Base-by-base conservation (phyloP, 345 rosid species). In the Rhizophora mangle region DNA sequence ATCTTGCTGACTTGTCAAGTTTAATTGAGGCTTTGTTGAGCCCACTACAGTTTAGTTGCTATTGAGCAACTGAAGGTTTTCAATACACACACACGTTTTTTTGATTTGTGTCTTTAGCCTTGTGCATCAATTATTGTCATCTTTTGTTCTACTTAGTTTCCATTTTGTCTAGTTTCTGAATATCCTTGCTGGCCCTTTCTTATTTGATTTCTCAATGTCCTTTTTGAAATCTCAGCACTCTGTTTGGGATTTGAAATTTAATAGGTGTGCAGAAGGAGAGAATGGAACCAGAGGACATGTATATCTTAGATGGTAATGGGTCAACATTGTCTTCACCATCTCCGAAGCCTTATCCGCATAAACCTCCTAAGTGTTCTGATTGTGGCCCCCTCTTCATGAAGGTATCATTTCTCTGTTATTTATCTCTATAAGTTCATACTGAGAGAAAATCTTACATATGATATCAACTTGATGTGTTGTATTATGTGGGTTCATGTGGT, bases 261-360 rank as follows among this genome's bases (percentile, higher is more conserved):
- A 3, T 72, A 94, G 97, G 98, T 61, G 99, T 95, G 67, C 99
- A 95, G 84, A 95, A 95, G 88, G 99, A 95, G 89, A 88, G 97
- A 85, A 90, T 92, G 97, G 87, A 85, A 67, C 87, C 96, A 1
- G 96, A 92, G 37, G 97, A 89, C 80, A 85, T 92, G 93, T 92
- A 92, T 79, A 84, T 92, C 69, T 74, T 92, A 71, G 84, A 91
- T 29, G 77, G 87, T n/a, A 83, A 82, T 72, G 96, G 99, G 60
- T 69, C 85, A 56, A 71, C 81, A 37, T 31, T 92, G 75, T 84
- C 85, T 62, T 31, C 87, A 0, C 99, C 99, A 0, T 89, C 88
- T 70, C 95, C 96, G 1, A 89, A 87, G 83, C 93, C 92, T 5
- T 87, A 83, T 82, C 96, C 96, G 15, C 81, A 90, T 75, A 95